Evolutionary conservation across 164 flowering plant species (phyloP), one percentile per base, ranked within the genome.

Genomic region (Aristolochia contorta): DNA sequence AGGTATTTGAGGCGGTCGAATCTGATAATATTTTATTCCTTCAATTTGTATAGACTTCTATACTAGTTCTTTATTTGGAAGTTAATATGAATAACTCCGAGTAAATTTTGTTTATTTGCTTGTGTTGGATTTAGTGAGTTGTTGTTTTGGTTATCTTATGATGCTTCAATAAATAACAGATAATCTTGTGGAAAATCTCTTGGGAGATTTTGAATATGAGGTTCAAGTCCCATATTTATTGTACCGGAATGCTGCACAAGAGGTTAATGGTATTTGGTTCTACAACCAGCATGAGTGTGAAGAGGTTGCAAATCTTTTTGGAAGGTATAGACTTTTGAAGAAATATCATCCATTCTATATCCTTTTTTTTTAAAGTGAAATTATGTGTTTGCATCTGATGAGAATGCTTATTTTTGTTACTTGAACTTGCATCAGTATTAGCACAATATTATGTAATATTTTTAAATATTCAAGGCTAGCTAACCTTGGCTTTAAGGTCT

Each of bases 221-320:
- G 61, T 86, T 63, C 96, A 93, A 62, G 70, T 74, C 61, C 98
- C 98, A 16, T 93, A 87, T 71, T 62, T 93, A 60, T 65, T 93
- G 65, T 93, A 90, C 63, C 77, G 87, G 48, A 93, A 87, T 77
- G 86, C 90, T 12, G 62, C 84, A 23, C 91, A 87, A 79, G 94
- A 92, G 73, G 96, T 92, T 50, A 92, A 82, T 80, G 97, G 96
- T 20, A 83, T 93, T 56, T 93, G 98, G 98, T 93, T 93, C 67
- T 93, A 90, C 74, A 86, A 87, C 77, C 30, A 90, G 18, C 83
- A 79, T 37, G 98, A 90, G 67, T 86, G 97, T 69, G 94, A 90
- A 68, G 97, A 87, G 25, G 85, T 86, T 71, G 94, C 86, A 52
- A 86, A 77, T 68, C 89, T 93, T 60, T 84, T 93, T 61, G 81